Conservation (phyloP, 2,329 filamentous ascomycete species). For the Fusarium sarcochroum region DNA sequence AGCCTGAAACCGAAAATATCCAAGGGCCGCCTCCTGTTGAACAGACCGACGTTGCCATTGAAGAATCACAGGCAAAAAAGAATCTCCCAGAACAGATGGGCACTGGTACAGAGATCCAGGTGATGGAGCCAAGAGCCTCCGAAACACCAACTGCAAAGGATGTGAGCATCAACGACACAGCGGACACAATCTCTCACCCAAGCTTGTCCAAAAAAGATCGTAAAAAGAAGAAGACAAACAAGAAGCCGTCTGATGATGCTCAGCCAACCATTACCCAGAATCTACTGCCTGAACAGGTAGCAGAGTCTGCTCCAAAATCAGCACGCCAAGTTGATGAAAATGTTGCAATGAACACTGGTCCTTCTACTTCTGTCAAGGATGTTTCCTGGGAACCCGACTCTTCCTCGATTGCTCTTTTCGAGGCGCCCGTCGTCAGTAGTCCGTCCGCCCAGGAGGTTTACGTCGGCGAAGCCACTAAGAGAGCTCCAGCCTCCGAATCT, state of each 20-base stretch:
- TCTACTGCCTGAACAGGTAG: background rate
- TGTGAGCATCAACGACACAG: background rate
- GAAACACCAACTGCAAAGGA: background rate
- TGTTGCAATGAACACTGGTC: background rate
- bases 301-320: background rate
- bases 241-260: constrained; percentile 13
- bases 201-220: constrained; percentile 51
- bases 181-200: constrained; percentile 10
- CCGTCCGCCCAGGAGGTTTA: background rate
- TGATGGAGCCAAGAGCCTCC: background rate
- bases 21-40: background rate
- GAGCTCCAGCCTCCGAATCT: background rate
- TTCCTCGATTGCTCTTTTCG: background rate
- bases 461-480: background rate
- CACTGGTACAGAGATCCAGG: background rate
- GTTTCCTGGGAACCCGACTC: background rate
- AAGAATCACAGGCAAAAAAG: background rate
- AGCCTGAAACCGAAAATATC: background rate
- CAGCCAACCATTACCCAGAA: background rate
- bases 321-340: background rate
- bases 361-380: constrained; percentile 1
- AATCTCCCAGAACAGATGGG: background rate
- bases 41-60: background rate
- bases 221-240: constrained; percentile 45
- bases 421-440: background rate